Conservation (phyloP, 192 early-diverging fungal species). For the Coemansia sp. region DNA sequence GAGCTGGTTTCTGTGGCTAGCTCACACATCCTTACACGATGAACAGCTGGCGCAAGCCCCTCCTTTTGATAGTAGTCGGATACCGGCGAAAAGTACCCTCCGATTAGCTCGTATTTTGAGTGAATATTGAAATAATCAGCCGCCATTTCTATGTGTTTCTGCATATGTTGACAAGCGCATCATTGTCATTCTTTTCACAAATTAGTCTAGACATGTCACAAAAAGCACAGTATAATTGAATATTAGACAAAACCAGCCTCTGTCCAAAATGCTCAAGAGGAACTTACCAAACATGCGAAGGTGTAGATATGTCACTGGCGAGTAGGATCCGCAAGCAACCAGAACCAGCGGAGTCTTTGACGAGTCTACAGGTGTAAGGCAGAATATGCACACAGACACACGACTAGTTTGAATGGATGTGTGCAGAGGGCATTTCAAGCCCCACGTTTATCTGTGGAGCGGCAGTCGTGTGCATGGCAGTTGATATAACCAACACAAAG, state of each 20-base stretch:
- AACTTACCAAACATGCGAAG: slow-evolving; percentile 96
- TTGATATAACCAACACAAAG: too few species aligned
- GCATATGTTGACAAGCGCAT: slow-evolving; percentile 13
- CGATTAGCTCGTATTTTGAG: slow-evolving; percentile 81
- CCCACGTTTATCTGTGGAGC: too few species aligned
- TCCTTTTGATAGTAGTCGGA: slow-evolving; percentile 92
- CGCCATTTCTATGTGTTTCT: slow-evolving; percentile 75
- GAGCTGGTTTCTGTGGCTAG: slow-evolving; percentile 79
- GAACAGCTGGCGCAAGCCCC: slow-evolving; percentile 81
- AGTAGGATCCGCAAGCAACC: slow-evolving; percentile 96
- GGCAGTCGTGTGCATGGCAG: too few species aligned
- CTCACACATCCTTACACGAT: slow-evolving; percentile 94
- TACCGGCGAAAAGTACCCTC: slow-evolving; percentile 97
- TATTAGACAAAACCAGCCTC: background rate
- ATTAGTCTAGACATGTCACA: background rate
- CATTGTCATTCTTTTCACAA: background rate
- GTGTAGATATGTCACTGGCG: slow-evolving; percentile 96
- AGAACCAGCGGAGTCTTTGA: slow-evolving; percentile 77
- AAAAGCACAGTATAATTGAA: background rate
- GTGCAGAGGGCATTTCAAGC: background rate
- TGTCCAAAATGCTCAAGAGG: background rate
- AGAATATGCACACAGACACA: background rate
- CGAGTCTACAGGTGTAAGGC: slow-evolving; percentile 30
- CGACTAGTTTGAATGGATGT: background rate
- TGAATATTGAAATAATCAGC: slow-evolving; percentile 76